Evolutionary conservation across 345 rosid species (phyloP).

Genomic region (Ceriops decandra): DNA sequence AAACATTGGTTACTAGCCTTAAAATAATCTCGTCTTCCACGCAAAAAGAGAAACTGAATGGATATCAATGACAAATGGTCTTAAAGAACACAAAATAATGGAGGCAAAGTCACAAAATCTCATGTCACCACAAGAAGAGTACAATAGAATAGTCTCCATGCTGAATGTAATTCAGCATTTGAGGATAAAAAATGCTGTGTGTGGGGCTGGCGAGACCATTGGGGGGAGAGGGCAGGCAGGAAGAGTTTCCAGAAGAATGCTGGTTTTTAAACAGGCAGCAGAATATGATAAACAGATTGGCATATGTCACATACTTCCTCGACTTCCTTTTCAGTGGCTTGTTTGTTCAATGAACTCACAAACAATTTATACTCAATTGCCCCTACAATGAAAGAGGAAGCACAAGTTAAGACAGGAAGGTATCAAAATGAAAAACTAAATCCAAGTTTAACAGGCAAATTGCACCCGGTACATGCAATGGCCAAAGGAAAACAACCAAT

Average conservation of each 20-base stretch:
- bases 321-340: conserved; percentile 91
- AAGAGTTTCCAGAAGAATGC: neutral
- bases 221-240: no score
- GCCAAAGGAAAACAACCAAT: neutral
- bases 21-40: neutral
- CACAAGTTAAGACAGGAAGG: conserved; percentile 16
- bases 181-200: neutral
- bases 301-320: conserved; percentile 61
- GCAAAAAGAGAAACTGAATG: neutral
- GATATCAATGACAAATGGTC: neutral
- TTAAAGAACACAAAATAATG: neutral
- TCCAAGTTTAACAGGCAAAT: neutral
- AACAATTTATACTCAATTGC: conserved; percentile 91
- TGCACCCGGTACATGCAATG: neutral
- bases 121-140: neutral
- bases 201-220: neutral
- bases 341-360: conserved; percentile 88
- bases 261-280: conserved; percentile 9
- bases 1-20: conserved; percentile 10
- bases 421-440: neutral
- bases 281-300: conserved; percentile 6
- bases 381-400: conserved; percentile 40
- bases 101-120: neutral
- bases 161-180: neutral
- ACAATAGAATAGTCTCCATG: neutral